A percentile compares a stretch with the other conserved stretches of the same genome.
These are phyloP conservation scores for Hanseniaspora singularis DNA, from an alignment of 805 yeast species.

Conservation along the genomic window DNA sequence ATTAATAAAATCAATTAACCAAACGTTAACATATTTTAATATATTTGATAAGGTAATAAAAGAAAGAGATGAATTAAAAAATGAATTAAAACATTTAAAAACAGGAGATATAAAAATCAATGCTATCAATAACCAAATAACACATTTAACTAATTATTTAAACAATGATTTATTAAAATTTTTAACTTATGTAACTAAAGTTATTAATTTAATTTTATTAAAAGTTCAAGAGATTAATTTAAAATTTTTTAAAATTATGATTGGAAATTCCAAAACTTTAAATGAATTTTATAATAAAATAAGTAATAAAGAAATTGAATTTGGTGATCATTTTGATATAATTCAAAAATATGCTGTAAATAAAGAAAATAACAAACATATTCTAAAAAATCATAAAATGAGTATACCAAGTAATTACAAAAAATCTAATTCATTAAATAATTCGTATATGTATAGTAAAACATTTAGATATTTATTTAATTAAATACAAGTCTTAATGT, in stretches of 20 bases:
- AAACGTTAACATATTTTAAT: slow-evolving; percentile 16
- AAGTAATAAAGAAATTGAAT: slow-evolving; percentile 18
- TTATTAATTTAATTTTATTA: slow-evolving; percentile 19
- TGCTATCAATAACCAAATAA: slow-evolving; percentile 25
- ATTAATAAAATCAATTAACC: not conserved
- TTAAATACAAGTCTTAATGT: not conserved
- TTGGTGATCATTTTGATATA: slow-evolving; percentile 31
- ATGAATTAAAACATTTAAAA: slow-evolving; percentile 18
- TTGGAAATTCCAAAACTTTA: slow-evolving; percentile 26
- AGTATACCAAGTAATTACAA: not conserved
- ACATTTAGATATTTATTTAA: slow-evolving; percentile 7
- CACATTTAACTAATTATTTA: slow-evolving; percentile 24
- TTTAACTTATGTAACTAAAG: slow-evolving; percentile 16
- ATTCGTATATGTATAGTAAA: not conserved
- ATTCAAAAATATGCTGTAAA: slow-evolving; percentile 28
- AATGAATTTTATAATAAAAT: slow-evolving; percentile 22
- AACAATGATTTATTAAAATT: slow-evolving; percentile 27
- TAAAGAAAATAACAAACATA: slow-evolving; percentile 24
- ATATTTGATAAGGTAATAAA: slow-evolving; percentile 21
- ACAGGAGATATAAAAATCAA: slow-evolving; percentile 24
- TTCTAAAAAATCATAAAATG: slow-evolving; percentile 21
- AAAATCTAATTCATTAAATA: too few species aligned
- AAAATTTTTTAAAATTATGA: slow-evolving; percentile 26
- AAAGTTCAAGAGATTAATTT: slow-evolving; percentile 21
- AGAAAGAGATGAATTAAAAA: slow-evolving; percentile 20